phyloP scores from a whole-genome alignment of 176 grass and related monocot species.

The Ampelocalamus luodianensis region DNA sequence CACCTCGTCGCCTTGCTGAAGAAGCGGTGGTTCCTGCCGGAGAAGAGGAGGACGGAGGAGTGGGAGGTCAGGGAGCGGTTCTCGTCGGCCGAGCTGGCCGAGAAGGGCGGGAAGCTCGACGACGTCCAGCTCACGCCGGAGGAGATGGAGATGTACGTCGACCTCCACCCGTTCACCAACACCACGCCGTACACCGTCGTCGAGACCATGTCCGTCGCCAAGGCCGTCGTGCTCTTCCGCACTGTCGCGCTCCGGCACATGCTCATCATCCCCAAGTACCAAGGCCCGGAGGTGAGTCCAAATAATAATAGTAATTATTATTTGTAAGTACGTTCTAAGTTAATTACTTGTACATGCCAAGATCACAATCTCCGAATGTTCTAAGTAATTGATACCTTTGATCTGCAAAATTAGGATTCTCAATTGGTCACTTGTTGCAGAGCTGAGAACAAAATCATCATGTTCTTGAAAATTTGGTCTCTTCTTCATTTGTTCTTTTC shows the following conservation, averaged over 20 bases:
- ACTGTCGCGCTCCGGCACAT: conserved; percentile 79
- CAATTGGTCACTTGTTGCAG: not conserved
- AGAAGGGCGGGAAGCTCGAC: conserved; percentile 49
- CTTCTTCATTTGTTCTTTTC: not conserved
- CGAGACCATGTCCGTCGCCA: conserved; percentile 93
- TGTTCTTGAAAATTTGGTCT: not conserved
- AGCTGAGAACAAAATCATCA: not conserved
- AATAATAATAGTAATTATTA: not conserved
- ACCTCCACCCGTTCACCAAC: conserved; percentile 88
- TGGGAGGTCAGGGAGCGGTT: conserved; percentile 79
- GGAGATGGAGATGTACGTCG: conserved; percentile 82
- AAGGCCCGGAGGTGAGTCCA: conserved; percentile 68
- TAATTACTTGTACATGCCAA: not conserved
- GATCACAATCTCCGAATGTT: not conserved
- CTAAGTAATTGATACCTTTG: not conserved
- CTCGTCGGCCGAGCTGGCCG: conserved; percentile 68
- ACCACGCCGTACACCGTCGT: conserved; percentile 98
- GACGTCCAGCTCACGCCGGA: conserved; percentile 50
- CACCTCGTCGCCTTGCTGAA: conserved; percentile 72
- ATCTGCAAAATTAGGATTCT: not conserved
- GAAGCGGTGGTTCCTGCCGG: conserved; percentile 76
- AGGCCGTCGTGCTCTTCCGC: conserved; percentile 92
- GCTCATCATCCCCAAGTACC: conserved; percentile 90
- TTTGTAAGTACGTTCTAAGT: not conserved
- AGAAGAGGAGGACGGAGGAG: conserved; percentile 70